Percentiles rank a stretch among this genome's conserved stretches.
These are phyloP conservation scores for Xanthoconium separans DNA, from an alignment of 1,284 basidiomycete genomes.

Conservation along the genomic window DNA sequence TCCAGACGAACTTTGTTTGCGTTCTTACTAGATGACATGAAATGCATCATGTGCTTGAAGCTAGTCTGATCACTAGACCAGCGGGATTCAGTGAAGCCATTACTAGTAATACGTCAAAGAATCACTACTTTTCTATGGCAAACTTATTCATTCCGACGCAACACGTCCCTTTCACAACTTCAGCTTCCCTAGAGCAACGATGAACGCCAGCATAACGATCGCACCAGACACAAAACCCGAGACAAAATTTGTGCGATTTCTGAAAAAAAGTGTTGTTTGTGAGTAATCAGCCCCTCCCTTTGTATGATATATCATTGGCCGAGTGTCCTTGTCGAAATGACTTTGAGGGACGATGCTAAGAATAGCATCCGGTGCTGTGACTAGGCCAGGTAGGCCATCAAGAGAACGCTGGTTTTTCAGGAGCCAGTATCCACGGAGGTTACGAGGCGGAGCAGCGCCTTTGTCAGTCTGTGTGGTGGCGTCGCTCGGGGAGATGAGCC, in stretches of 20 bases:
- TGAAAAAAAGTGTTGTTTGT: neutral
- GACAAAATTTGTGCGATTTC: conserved; percentile 11
- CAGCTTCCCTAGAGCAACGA: conserved; percentile 7
- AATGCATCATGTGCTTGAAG: too few species aligned
- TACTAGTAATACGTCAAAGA: too few species aligned
- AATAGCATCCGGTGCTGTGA: conserved; percentile 24
- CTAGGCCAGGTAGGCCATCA: conserved; percentile 46
- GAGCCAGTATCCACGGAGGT: conserved; percentile 46
- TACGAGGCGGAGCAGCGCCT: conserved; percentile 19
- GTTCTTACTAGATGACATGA: too few species aligned
- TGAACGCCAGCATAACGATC: conserved; percentile 9
- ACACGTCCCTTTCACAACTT: too few species aligned
- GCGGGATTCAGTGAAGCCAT: too few species aligned
- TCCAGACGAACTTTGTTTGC: too few species aligned
- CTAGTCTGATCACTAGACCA: too few species aligned
- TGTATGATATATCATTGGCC: conserved; percentile 7
- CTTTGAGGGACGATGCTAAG: conserved; percentile 8
- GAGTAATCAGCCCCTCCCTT: neutral
- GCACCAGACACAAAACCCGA: conserved; percentile 17
- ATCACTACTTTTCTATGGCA: too few species aligned
- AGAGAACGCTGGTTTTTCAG: conserved; percentile 44
- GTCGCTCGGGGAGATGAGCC: too few species aligned
- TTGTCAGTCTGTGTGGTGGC: too few species aligned
- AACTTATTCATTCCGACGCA: too few species aligned
- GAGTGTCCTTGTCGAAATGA: conserved; percentile 17